These are phyloP conservation scores for Trypanosoma caninum DNA, from an alignment of 208 protist genomes.

Conservation along the genomic window DNA sequence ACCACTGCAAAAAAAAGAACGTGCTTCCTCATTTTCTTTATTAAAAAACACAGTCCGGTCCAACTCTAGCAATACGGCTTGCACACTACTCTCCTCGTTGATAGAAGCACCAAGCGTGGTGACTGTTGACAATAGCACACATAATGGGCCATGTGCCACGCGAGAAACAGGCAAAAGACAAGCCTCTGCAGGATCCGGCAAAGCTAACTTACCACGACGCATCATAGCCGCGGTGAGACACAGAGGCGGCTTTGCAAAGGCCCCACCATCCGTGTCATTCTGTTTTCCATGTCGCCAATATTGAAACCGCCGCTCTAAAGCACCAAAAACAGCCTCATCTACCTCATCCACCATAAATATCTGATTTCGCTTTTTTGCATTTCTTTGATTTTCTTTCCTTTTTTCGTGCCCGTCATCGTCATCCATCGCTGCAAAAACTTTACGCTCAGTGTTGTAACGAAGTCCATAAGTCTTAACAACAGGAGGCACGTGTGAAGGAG, in stretches of 20 bases:
- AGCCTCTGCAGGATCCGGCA: conserved; percentile 1
- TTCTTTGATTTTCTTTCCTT: neutral
- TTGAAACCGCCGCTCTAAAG: conserved; percentile 14
- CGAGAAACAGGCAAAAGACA: conserved; percentile 1
- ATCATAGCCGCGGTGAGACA: conserved; percentile 15
- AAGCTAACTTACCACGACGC: conserved; percentile 12
- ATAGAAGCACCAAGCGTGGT: neutral
- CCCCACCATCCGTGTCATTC: neutral
- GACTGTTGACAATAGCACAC: neutral
- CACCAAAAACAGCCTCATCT: conserved; percentile 15
- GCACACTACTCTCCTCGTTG: neutral
- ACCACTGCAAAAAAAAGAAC: too few relatives aligned
- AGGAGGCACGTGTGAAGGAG: conserved; percentile 44
- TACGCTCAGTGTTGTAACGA: too few relatives aligned
- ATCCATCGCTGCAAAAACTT: too few relatives aligned
- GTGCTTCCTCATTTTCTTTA: too few relatives aligned
- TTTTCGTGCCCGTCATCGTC: too few relatives aligned
- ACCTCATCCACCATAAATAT: conserved; percentile 26
- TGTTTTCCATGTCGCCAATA: neutral
- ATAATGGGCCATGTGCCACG: neutral
- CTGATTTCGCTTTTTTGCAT: neutral
- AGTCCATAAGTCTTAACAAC: conserved; percentile 41
- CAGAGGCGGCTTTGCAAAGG: neutral
- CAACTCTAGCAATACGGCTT: conserved; percentile 12
- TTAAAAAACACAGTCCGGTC: neutral